Base-by-base conservation (phyloP, 208 protist genomes). In the Leishmania mexicana region DNA sequence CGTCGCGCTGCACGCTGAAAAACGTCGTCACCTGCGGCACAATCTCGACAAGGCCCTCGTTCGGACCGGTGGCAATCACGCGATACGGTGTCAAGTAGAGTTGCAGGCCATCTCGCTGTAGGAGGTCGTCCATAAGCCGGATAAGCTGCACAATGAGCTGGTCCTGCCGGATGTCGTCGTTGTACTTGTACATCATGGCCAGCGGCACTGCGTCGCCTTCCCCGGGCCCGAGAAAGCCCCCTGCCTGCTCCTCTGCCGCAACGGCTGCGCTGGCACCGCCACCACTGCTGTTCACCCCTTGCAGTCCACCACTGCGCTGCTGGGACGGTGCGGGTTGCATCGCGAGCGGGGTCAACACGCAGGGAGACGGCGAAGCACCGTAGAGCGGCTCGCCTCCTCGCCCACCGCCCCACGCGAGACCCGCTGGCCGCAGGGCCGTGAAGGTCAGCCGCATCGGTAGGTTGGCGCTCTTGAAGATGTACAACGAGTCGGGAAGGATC, bases 121-220 rank as follows among this genome's bases (percentile, higher is more conserved):
- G 85, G 38, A 99, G 83, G 21, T 76, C 76, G 85, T 99, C 98
- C 88, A 99, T 98, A 5, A 99, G 78, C 15, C 83, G 73, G 15
- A 99, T 88, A 4, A 98, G 67, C 81, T 99, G 97, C 57, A 99
- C 88, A n/a, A 99, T 94, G 13, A 99, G 89, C 87, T 99, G 98
- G 83, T 99, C 99, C 88, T 99, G 99, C 65, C 99, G 90, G 28
- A 99, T 88, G 79, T 99, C 98, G 86, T 99, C 99, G 75, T 98
- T 94, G 38, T 81, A 89, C 85, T 99, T 99, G 88, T 96, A 98
- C 81, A 99, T 98, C 72, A 85, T 58, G 19, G 77, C 60, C 40
- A 99, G 49, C 11, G 85, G 57, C 73, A 81, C 75, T 8, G 79
- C 53, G 42, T 85, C 70, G 42, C 80, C 68, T 62, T 70, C 81